Evolutionary conservation across 2,329 filamentous ascomycete species (phyloP), one percentile per base, ranked within the genome.

Genomic region (Colletotrichum sp.): DNA sequence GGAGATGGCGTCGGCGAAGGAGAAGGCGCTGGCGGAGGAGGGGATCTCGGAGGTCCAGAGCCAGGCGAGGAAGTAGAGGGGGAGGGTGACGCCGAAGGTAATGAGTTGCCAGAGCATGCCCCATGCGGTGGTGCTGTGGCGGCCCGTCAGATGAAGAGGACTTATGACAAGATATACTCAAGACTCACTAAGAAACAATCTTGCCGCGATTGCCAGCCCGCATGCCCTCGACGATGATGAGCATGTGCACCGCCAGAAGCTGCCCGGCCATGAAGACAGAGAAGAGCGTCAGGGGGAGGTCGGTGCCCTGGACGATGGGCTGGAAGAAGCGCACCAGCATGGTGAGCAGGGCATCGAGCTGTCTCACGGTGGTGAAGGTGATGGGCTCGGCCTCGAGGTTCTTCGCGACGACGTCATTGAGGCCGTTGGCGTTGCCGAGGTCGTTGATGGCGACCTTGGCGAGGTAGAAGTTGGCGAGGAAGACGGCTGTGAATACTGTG

Each of bases 71-170:
- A 77, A 80, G 68, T 79, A 82, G 19, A 80, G 27, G 4, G 80
- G 79, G 7, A 80, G 52, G 5, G 78, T 78, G 30, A 79, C 69
- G 64, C 79, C 80, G 32, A 76, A 68, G 55, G 80, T 79, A 3
- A 80, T 70, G 30, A 68, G 72, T 67, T 81, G 80, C 70, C 78
- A 79, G 6, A 78, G 44, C 25, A 78, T 30, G 3, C 80, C 80
- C 80, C 80, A 81, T 4, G 78, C 32, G 0, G 76, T 71, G 1
- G 79, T 69, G 48, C 80, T 81, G 12, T 9, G 5, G 8, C 11
- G 15, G 2, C 55, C 15, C n/a, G 66, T 34, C 15, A 52, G 25
- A 8, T 30, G 19, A 12, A 1, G 1, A 7, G 12, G 28, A 44
- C 9, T 3, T 19, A 3, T 19, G 30, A 9, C n/a, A 2, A 68